phyloP scores from a whole-genome alignment of 2,329 filamentous ascomycete species.

The Colletotrichum truncatum region DNA sequence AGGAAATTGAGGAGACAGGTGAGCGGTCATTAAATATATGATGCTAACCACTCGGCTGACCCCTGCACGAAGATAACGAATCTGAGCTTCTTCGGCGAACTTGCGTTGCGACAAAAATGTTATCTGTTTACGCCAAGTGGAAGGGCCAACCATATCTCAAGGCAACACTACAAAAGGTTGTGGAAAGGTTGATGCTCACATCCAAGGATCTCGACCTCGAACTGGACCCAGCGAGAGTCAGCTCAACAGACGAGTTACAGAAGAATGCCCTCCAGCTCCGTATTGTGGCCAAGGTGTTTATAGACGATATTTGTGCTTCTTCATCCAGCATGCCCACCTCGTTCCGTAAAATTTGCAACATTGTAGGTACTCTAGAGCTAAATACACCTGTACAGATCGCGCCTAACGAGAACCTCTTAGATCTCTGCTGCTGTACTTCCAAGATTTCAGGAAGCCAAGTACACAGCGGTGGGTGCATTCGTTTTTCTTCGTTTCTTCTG shows the following conservation, averaged over 20 bases:
- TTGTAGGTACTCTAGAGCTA: conserved; percentile 53
- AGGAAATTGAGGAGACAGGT: conserved; percentile 75
- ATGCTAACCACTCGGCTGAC: background rate
- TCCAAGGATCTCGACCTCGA: conserved; percentile 75
- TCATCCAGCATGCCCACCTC: conserved; percentile 67
- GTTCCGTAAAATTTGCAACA: conserved; percentile 74
- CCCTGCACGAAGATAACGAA: conserved; percentile 63
- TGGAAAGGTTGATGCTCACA: conserved; percentile 72
- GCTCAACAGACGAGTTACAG: conserved; percentile 68
- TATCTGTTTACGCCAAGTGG: conserved; percentile 78
- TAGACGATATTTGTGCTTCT: conserved; percentile 75
- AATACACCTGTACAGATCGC: background rate
- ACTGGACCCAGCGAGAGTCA: conserved; percentile 70
- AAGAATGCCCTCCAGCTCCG: conserved; percentile 73
- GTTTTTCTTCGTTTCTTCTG: conserved; percentile 79
- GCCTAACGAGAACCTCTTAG: conserved; percentile 40
- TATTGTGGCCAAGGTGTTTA: conserved; percentile 76
- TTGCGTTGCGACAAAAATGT: conserved; percentile 77
- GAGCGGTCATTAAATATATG: conserved; percentile 10
- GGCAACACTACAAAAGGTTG: conserved; percentile 71
- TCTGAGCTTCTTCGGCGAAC: conserved; percentile 73
- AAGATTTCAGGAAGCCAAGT: conserved; percentile 75
- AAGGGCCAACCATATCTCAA: conserved; percentile 72
- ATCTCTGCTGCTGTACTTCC: conserved; percentile 71
- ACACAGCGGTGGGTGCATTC: conserved; percentile 76